These are phyloP conservation scores for Thecaphora frezii DNA, from an alignment of 1,284 basidiomycete genomes.

Conservation along the genomic window DNA sequence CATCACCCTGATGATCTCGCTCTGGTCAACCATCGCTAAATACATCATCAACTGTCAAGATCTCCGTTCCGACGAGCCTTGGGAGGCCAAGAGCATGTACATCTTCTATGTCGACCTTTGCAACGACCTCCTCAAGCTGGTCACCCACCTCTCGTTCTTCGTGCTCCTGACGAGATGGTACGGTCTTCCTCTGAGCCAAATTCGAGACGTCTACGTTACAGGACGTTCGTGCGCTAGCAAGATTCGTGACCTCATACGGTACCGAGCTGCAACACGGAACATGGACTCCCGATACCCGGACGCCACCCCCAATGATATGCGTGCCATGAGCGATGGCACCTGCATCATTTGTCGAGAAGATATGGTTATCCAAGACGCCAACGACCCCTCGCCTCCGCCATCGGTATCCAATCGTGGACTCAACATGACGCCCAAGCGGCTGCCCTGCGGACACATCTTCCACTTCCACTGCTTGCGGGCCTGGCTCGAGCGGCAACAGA, in stretches of 20 bases:
- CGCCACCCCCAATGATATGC: constrained; percentile 82
- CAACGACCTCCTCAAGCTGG: constrained; percentile 85
- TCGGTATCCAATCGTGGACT: constrained; percentile 8
- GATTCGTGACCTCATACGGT: constrained; percentile 81
- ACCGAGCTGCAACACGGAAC: constrained; percentile 88
- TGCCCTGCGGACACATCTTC: constrained; percentile 95
- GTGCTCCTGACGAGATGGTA: constrained; percentile 90
- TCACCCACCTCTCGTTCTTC: constrained; percentile 82
- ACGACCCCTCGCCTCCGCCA: not conserved
- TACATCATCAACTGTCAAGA: constrained; percentile 85
- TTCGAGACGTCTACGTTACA: constrained; percentile 94
- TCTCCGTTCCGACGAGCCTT: constrained; percentile 63
- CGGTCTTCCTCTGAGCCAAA: constrained; percentile 92
- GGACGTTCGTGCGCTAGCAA: constrained; percentile 85
- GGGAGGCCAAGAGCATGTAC: constrained; percentile 98
- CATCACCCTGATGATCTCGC: constrained; percentile 81
- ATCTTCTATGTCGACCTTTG: constrained; percentile 87
- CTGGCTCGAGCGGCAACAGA: constrained; percentile 91
- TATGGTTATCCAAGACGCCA: constrained; percentile 64
- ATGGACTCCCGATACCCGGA: constrained; percentile 96
- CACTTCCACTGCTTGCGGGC: constrained; percentile 95
- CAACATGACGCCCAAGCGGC: constrained; percentile 92
- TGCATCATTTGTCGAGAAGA: constrained; percentile 99
- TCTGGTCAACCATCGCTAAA: constrained; percentile 76
- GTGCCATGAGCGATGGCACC: constrained; percentile 77